phyloP scores from a whole-genome alignment of 768 basidiomycete genomes.

The Trichaptum fuscoviolaceum region DNA sequence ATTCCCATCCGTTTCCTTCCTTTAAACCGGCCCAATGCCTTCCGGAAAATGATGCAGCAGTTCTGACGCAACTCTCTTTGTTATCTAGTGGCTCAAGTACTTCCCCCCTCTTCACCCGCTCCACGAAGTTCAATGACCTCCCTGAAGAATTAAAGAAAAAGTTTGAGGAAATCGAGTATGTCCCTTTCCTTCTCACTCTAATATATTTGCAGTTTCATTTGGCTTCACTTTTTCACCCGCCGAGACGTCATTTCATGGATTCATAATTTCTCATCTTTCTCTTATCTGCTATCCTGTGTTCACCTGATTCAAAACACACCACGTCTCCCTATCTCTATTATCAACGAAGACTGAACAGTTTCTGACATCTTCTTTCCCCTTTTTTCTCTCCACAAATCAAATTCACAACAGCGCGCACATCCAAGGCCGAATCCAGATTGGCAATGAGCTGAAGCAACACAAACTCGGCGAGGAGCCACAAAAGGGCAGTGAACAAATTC shows the following conservation, averaged over 20 bases:
- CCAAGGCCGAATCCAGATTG: constrained; percentile 74
- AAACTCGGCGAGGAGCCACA: constrained; percentile 71
- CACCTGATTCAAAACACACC: too few relatives aligned
- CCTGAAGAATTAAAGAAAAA: constrained; percentile 60
- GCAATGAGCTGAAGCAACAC: constrained; percentile 70
- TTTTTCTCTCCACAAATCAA: neutral
- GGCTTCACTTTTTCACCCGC: neutral
- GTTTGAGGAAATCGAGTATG: constrained; percentile 71
- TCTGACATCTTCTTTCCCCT: too few relatives aligned
- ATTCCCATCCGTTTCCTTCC: constrained; percentile 2
- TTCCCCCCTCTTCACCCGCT: constrained; percentile 30
- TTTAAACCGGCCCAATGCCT: neutral
- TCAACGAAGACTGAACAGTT: too few relatives aligned
- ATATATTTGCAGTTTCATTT: constrained; percentile 3
- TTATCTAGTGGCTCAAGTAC: neutral
- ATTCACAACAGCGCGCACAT: constrained; percentile 48
- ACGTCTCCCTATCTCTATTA: too few relatives aligned
- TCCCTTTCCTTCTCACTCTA: neutral
- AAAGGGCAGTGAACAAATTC: constrained; percentile 67
- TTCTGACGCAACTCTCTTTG: constrained; percentile 2
- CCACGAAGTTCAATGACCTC: constrained; percentile 80
- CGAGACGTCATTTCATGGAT: neutral
- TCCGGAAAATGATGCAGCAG: neutral
- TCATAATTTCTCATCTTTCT: neutral
- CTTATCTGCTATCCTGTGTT: neutral